Evolutionary conservation across 148 eudicot species (phyloP), one percentile per base, ranked within the genome.

Genomic region (Chenopodium album): DNA sequence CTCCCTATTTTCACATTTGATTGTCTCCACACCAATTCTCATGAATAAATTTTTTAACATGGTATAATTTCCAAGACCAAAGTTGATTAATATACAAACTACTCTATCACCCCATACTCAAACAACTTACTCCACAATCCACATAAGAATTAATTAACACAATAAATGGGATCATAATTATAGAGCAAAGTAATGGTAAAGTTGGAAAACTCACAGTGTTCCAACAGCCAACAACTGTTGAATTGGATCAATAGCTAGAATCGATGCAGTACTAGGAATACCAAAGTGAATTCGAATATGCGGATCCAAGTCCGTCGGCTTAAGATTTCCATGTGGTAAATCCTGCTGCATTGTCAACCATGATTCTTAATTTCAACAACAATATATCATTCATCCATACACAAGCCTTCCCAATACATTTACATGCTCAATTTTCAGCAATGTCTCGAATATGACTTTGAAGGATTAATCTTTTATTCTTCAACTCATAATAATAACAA

Each of bases 191-290:
- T 2, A 77, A 59, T 46, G 17, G 29, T n/a, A 13, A 78, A 50
- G 48, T 26, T 32, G 10, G 0, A 52, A 41, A 41, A 90, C 97
- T 90, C 79, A 93, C 97, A 92, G 86, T 48, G 95, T 93, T 62
- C 92, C 97, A 80, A 92, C 84, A 50, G 97, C 97, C 84, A 93
- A 82, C 59, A 93, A 87, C 44, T 83, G 92, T 82, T 93, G 97
- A 84, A 93, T 82, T 28, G 91, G 91, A 79, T 93, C 97, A 85
- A 91, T 87, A 79, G 94, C 93, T 48, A 93, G 87, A 76, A 93
- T 81, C 41, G 95, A 90, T 19, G 93, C 86, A 12, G 94, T 92
- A 29, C 82, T 82, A 62, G 97, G 94, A 56, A 93, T 70, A 26
- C 97, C 97, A 82, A 90, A 89, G 76, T 93, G 95, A 72, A 82